Conservation (phyloP, 2,329 filamentous ascomycete species). For the Botrytis galanthina region DNA sequence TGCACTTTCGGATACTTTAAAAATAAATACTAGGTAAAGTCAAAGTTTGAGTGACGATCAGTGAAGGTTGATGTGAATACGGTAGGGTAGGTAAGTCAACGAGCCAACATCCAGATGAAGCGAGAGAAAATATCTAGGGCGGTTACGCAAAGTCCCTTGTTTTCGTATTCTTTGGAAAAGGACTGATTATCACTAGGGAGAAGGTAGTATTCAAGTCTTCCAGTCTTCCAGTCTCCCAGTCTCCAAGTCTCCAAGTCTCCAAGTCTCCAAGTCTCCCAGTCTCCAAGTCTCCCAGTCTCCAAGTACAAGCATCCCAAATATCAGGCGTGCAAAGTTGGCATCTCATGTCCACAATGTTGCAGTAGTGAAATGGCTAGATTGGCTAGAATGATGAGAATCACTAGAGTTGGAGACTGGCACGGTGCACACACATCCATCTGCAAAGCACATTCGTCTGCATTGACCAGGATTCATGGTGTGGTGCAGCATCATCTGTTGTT, state of each 20-base stretch:
- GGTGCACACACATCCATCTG: slow-evolving; percentile 6
- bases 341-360: slow-evolving; percentile 2
- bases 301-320: background rate
- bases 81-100: too few relatives aligned
- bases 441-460: slow-evolving; percentile 1
- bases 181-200: too few relatives aligned
- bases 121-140: too few relatives aligned
- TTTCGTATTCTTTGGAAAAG: too few relatives aligned
- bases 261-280: too few relatives aligned
- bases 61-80: background rate
- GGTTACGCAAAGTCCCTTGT: background rate
- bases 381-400: background rate
- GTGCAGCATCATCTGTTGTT: slow-evolving; percentile 10
- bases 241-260: too few relatives aligned
- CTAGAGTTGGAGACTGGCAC: background rate
- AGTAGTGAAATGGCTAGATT: background rate
- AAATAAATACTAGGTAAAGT: background rate
- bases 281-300: too few relatives aligned
- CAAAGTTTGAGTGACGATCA: background rate
- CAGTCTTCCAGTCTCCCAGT: too few relatives aligned
- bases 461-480: background rate
- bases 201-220: background rate
- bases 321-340: slow-evolving; percentile 1
- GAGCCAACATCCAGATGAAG: too few relatives aligned
- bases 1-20: background rate